Evolutionary conservation across 208 protist genomes (phyloP).

Genomic region (Leishmania martiniquensis): DNA sequence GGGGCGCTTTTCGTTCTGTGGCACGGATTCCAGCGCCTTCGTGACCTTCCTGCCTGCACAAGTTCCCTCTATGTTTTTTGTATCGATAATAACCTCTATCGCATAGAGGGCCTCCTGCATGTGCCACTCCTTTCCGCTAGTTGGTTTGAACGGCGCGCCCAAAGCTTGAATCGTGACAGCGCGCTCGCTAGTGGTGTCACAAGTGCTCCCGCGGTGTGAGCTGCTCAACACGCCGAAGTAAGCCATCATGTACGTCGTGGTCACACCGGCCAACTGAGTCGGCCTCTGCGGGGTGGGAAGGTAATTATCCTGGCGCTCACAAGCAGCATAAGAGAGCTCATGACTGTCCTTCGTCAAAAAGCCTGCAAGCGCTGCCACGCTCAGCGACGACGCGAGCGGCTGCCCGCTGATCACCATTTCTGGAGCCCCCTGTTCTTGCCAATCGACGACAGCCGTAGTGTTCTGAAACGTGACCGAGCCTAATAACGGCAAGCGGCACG

Average conservation of each 20-base stretch:
- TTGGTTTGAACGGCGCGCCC: constrained; percentile 29
- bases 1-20: constrained; percentile 11
- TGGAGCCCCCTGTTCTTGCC: constrained; percentile 25
- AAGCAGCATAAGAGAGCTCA: constrained; percentile 42
- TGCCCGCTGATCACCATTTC: constrained; percentile 24
- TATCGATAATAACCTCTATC: constrained; percentile 56
- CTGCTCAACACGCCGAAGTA: constrained; percentile 40
- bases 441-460: constrained; percentile 36
- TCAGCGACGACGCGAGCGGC: constrained; percentile 24
- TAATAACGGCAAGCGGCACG: constrained; percentile 31
- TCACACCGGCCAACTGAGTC: constrained; percentile 30
- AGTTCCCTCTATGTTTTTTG: constrained; percentile 21
- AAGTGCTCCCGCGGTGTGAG: constrained; percentile 3
- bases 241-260: constrained; percentile 48
- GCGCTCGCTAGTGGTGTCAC: constrained; percentile 18
- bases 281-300: constrained; percentile 54
- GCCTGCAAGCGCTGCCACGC: constrained; percentile 30
- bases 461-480: constrained; percentile 49
- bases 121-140: constrained; percentile 26
- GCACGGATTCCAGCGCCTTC: neutral
- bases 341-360: constrained; percentile 34
- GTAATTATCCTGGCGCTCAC: constrained; percentile 50
- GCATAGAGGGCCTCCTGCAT: constrained; percentile 53
- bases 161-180: constrained; percentile 54
- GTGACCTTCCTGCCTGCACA: constrained; percentile 25